Evolutionary conservation across 306 rosid genomes (phyloP).

Genomic region (Herpetospermum pedunculosum): DNA sequence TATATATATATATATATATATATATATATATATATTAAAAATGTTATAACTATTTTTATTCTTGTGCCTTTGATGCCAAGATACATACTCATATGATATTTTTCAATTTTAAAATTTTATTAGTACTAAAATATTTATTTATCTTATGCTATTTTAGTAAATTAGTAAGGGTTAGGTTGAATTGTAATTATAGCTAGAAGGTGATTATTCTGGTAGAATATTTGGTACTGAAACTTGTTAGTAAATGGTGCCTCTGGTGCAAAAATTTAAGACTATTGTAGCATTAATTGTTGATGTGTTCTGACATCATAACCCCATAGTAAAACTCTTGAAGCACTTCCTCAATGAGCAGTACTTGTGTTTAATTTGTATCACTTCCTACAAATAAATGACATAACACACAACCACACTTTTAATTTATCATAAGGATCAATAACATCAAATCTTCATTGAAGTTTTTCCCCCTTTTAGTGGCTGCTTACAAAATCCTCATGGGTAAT

Average conservation of each 20-base stretch:
- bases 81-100: too few species aligned
- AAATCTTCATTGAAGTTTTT: background rate
- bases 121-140: background rate
- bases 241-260: background rate
- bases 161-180: background rate
- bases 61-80: too few species aligned
- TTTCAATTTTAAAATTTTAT: too few species aligned
- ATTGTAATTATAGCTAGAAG: background rate
- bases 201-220: background rate
- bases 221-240: background rate
- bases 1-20: too few species aligned
- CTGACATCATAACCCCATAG: background rate
- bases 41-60: too few species aligned
- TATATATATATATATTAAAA: too few species aligned
- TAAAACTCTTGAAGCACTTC: background rate
- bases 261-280: background rate
- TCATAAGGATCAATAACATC: background rate
- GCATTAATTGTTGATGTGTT: background rate
- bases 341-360: background rate
- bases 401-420: background rate
- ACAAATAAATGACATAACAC: background rate
- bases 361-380: background rate
- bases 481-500: background rate
- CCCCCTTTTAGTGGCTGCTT: background rate
- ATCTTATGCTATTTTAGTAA: background rate